Evolutionary conservation across 2,329 filamentous ascomycete genomes (phyloP).

Genomic region (Biscogniauxia marginata): DNA sequence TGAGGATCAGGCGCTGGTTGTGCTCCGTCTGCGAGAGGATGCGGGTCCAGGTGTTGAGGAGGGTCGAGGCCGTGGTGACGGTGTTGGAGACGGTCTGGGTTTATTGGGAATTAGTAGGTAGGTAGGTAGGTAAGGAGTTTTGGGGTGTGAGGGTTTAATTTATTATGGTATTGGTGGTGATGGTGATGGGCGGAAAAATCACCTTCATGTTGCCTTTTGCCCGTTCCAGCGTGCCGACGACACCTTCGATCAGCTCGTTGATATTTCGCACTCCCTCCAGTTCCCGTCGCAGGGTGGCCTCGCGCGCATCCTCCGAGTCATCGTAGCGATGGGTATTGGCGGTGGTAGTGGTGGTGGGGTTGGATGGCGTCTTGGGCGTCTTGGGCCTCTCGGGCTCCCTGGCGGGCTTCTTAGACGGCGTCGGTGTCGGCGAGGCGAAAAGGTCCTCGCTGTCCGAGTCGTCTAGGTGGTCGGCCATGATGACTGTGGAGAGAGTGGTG

Average conservation of each 20-base stretch:
- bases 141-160: constrained; percentile 2
- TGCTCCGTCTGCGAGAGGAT: constrained; percentile 97
- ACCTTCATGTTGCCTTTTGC: constrained; percentile 78
- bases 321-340: constrained; percentile 33
- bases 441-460: constrained; percentile 49
- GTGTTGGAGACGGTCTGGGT: constrained; percentile 77
- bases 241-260: constrained; percentile 81
- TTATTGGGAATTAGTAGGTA: too few species aligned
- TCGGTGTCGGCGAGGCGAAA: constrained; percentile 45
- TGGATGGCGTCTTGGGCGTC: constrained; percentile 50
- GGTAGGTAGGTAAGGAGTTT: neutral
- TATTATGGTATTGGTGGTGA: too few species aligned
- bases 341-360: constrained; percentile 41
- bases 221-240: constrained; percentile 68
- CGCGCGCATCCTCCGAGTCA: constrained; percentile 62
- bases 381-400: constrained; percentile 44
- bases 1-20: constrained; percentile 87
- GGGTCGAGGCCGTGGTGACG: constrained; percentile 80
- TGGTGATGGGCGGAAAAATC: constrained; percentile 25
- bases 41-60: constrained; percentile 93
- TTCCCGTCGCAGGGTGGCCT: constrained; percentile 73
- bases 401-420: constrained; percentile 37
- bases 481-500: neutral
- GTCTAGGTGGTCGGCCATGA: constrained; percentile 46
- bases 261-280: constrained; percentile 80